phyloP scores from a whole-genome alignment of 2,329 filamentous ascomycete species.

The Diaporthe vaccinii region DNA sequence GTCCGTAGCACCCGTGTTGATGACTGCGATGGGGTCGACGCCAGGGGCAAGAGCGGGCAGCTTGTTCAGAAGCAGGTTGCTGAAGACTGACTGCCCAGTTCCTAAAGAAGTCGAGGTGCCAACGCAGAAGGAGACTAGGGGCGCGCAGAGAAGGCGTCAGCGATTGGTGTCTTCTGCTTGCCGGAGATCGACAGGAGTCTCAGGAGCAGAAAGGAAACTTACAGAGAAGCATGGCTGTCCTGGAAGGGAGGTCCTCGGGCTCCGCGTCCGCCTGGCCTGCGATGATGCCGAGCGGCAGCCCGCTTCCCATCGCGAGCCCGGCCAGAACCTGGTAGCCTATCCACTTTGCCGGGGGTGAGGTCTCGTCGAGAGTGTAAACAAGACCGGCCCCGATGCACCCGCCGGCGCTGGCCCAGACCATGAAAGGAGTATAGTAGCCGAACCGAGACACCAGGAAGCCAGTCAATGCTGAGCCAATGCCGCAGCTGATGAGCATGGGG shows the following conservation, averaged over 20 bases:
- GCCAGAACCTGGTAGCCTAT: slow-evolving; percentile 34
- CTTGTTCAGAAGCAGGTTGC: neutral
- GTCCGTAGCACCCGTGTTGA: slow-evolving; percentile 32
- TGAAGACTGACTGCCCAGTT: slow-evolving; percentile 17
- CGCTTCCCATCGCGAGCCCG: slow-evolving; percentile 11
- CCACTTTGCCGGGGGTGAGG: neutral
- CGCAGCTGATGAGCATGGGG: slow-evolving; percentile 23
- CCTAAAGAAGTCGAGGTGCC: slow-evolving; percentile 8
- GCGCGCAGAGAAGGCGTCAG: neutral
- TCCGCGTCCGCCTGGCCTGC: slow-evolving; percentile 13
- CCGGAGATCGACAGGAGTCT: too few relatives aligned
- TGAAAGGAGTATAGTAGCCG: slow-evolving; percentile 12
- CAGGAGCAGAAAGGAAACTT: neutral
- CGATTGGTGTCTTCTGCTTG: too few relatives aligned
- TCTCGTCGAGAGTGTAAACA: neutral
- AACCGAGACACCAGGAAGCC: slow-evolving; percentile 11
- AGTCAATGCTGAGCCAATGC: neutral
- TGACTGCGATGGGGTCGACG: slow-evolving; percentile 20
- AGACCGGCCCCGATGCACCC: neutral
- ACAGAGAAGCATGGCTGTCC: slow-evolving; percentile 27
- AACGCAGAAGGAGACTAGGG: slow-evolving; percentile 10
- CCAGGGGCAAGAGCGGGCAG: slow-evolving; percentile 1
- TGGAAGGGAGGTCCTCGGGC: neutral
- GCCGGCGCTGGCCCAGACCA: slow-evolving; percentile 13
- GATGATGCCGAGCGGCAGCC: slow-evolving; percentile 1